Base-by-base conservation (phyloP, 768 basidiomycete genomes). In the Boletus reticuloceps region DNA sequence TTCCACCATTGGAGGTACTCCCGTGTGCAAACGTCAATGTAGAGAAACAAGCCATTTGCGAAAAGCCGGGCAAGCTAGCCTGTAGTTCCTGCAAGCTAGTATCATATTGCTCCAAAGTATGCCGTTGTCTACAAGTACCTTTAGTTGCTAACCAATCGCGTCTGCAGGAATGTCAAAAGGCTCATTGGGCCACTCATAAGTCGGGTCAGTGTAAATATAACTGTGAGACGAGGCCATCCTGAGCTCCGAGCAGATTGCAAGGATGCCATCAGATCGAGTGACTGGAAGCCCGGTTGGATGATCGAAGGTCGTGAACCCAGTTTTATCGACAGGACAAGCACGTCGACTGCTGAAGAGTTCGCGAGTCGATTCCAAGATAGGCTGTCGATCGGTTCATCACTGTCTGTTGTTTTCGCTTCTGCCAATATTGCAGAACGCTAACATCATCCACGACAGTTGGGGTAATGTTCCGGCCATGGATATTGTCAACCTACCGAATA, bases 101-200 rank as follows among this genome's bases (percentile, higher is more conserved):
- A 2, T 73, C 72, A 19, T 80, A 80, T 55, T 80, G 79, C 58
- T 79, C 78, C 10, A 74, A 66, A 56, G 67, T 61, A 45, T 37
- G 44, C 8, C 1, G 20, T 12, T 20, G 2, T 55, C 27, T 34
- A 45, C 7, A 34, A 13, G 12, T 9, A 17, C 22, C 10, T 13
- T 20, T 19, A 2, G 25, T 27, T 13, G 19, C n/a, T 52, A 14
- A 17, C 9, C 19, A 10, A 19, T 36, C 8, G 4, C 13, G 8
- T 13, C 11, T 14, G 17, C 46, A 78, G 75, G 72, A 69, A 40
- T 80, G 79, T 53, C 79, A 80, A 59, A 64, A 38, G 19, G 59
- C 39, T 19, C 78, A 79, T 51, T 79, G 78, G 79, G 53, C 44
- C 3, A 37, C 25, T 2, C 77, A 80, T 53, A 78, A 77, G 51